Percentiles rank a stretch among this genome's conserved stretches.
phyloP scores from a whole-genome alignment of 768 basidiomycete species.

The Tulasnella sp. region DNA sequence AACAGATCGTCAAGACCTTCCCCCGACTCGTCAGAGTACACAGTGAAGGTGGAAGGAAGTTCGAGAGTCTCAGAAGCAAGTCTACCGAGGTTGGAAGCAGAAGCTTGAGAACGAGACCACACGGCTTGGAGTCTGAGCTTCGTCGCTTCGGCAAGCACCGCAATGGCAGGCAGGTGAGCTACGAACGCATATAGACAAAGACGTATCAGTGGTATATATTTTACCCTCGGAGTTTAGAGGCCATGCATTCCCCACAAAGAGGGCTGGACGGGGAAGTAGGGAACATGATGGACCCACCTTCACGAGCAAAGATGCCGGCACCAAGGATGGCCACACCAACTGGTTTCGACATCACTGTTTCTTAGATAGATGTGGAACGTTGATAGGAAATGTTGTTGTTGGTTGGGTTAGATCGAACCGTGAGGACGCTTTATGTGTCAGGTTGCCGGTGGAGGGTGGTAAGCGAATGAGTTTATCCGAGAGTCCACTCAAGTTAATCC shows the following conservation, averaged over 20 bases:
- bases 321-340: constrained; percentile 64
- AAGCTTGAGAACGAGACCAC: constrained; percentile 65
- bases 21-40: constrained; percentile 46
- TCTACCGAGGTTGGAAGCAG: constrained; percentile 40
- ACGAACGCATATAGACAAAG: no score
- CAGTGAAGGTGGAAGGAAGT: constrained; percentile 31
- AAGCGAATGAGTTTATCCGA: no score
- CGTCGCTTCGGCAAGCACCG: constrained; percentile 33
- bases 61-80: constrained; percentile 34
- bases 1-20: constrained; percentile 50
- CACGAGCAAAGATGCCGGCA: constrained; percentile 64
- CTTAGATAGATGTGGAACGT: not conserved
- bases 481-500: no score
- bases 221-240: no score
- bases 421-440: no score
- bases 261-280: no score
- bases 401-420: not conserved
- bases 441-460: no score
- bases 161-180: constrained; percentile 74
- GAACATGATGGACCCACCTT: constrained; percentile 52
- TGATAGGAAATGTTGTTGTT: not conserved
- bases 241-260: no score
- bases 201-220: no score
- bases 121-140: constrained; percentile 45
- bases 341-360: constrained; percentile 15